A percentile compares a stretch with the other conserved stretches of the same genome.
These are phyloP conservation scores for Arthrobotrys conoides DNA, from an alignment of 2,329 filamentous ascomycete species.

Conservation along the genomic window DNA sequence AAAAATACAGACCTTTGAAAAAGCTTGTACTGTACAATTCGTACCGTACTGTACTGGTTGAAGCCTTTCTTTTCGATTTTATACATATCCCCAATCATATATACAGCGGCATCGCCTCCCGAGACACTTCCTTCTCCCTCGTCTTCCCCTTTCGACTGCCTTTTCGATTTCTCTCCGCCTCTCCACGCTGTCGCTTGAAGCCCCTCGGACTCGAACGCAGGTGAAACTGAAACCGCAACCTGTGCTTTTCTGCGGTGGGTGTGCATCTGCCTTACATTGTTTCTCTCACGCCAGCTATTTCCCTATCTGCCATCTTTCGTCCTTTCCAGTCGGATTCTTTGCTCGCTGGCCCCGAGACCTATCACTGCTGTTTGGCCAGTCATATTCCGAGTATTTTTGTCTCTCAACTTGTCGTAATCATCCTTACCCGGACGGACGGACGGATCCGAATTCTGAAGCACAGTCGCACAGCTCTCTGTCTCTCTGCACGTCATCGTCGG, in stretches of 20 bases:
- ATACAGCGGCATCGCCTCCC: constrained; percentile 44
- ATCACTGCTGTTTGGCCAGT: constrained; percentile 33
- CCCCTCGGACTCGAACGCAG: constrained; percentile 59
- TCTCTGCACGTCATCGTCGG: constrained; percentile 51
- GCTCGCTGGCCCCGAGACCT: constrained; percentile 16
- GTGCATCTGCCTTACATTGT: constrained; percentile 39
- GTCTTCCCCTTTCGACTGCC: constrained; percentile 38
- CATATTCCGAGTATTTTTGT: constrained; percentile 39
- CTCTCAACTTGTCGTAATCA: constrained; percentile 35
- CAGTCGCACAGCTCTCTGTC: constrained; percentile 47
- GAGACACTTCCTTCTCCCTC: constrained; percentile 33
- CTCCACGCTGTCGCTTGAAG: constrained; percentile 52
- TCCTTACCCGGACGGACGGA: constrained; percentile 49
- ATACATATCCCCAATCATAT: constrained; percentile 23
- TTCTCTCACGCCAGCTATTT: constrained; percentile 46
- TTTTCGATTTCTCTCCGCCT: constrained; percentile 52
- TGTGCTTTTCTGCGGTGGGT: constrained; percentile 40
- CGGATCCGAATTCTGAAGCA: constrained; percentile 46
- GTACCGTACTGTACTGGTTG: too few relatives aligned
- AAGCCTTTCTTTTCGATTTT: neutral
- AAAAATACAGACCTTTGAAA: constrained; percentile 30
- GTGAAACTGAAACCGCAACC: constrained; percentile 60
- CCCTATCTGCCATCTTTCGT: constrained; percentile 30
- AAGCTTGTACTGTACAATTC: neutral
- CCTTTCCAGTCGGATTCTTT: constrained; percentile 23